A percentile compares a stretch with the other conserved stretches of the same genome.
Evolutionary conservation across 1,139 yeast genomes (phyloP).

Genomic region (Saccharomyces hybrid): DNA sequence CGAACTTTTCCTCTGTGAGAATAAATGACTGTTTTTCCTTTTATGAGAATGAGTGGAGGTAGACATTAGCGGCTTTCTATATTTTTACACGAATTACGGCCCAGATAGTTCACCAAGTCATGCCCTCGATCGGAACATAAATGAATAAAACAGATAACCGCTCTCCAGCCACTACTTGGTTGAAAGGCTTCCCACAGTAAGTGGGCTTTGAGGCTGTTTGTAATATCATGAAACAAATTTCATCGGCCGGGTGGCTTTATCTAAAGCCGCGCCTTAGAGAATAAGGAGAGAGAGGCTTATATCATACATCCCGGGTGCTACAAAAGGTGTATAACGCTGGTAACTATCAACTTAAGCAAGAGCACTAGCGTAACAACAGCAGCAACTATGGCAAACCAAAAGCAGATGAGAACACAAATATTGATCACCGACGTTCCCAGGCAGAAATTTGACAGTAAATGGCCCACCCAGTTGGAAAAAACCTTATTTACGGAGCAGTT

Average conservation of each 20-base stretch:
- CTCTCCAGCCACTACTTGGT: not conserved
- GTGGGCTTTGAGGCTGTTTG: not conserved
- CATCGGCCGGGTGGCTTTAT: not conserved
- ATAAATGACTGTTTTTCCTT: constrained; percentile 11
- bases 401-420: constrained; percentile 20
- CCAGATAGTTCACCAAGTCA: not conserved
- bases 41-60: constrained; percentile 7
- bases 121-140: not conserved
- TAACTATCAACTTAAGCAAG: not conserved
- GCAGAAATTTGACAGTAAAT: constrained; percentile 17
- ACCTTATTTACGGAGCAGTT: constrained; percentile 19
- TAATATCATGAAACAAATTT: not conserved
- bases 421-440: constrained; percentile 29
- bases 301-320: not conserved
- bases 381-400: not conserved
- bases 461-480: constrained; percentile 24
- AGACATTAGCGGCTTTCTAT: not conserved
- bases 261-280: not conserved
- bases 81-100: not conserved
- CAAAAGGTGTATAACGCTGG: not conserved
- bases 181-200: not conserved
- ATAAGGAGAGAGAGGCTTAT: not conserved
- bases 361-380: not conserved
- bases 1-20: constrained; percentile 8
- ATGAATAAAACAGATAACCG: not conserved